phyloP scores from a whole-genome alignment of 306 rosid species.

The Quercus suber region DNA sequence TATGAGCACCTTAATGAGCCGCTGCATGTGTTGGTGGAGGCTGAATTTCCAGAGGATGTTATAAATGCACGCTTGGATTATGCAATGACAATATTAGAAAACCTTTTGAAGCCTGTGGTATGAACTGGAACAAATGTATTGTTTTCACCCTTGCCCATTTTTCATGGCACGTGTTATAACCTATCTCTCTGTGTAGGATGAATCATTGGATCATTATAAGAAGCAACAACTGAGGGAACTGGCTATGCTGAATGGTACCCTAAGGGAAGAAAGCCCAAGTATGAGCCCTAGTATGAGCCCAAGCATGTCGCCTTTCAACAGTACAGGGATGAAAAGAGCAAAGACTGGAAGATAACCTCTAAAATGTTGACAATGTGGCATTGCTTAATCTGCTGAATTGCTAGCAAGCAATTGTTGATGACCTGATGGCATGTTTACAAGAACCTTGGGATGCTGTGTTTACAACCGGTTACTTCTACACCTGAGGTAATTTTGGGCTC shows the following conservation, averaged over 20 bases:
- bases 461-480: conserved; percentile 27
- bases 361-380: conserved; percentile 13
- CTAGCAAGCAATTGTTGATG: conserved; percentile 30
- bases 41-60: conserved; percentile 83
- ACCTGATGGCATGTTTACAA: conserved; percentile 27
- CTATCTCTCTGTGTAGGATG: conserved; percentile 45
- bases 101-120: conserved; percentile 95
- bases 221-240: conserved; percentile 85
- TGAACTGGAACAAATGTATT: not conserved
- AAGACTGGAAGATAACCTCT: conserved; percentile 74
- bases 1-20: conserved; percentile 93
- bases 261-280: conserved; percentile 93
- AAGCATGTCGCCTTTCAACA: conserved; percentile 87
- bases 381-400: conserved; percentile 19
- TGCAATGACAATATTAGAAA: conserved; percentile 77
- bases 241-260: conserved; percentile 83
- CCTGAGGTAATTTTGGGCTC: conserved; percentile 15
- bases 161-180: not conserved
- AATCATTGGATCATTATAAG: conserved; percentile 85
- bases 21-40: conserved; percentile 84
- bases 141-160: not conserved
- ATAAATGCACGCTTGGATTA: conserved; percentile 78
- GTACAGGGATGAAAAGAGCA: conserved; percentile 84
- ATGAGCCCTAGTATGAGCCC: conserved; percentile 91
- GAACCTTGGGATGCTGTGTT: conserved; percentile 26